phyloP scores from a whole-genome alignment of 2,329 filamentous ascomycete genomes.

The Trichoderma guizhouense region DNA sequence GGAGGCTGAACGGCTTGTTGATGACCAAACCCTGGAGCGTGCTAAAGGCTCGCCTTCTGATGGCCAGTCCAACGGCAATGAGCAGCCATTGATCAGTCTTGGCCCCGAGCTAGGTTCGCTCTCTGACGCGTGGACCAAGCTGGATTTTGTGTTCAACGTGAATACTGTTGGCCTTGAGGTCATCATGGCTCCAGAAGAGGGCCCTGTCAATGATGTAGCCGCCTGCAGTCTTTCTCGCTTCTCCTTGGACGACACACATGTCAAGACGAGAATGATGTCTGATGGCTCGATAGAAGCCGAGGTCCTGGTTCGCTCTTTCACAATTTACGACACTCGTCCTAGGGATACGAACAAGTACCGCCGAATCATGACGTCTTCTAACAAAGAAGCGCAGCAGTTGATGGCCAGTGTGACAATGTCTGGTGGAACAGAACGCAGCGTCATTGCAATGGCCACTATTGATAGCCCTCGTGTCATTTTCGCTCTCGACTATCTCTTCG shows the following conservation, averaged over 20 bases:
- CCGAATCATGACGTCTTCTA: conserved; percentile 96
- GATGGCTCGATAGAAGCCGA: conserved; percentile 91
- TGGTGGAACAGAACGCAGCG: conserved; percentile 71
- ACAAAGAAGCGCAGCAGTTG: conserved; percentile 92
- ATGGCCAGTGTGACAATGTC: conserved; percentile 97
- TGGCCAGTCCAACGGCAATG: conserved; percentile 30
- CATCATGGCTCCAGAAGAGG: conserved; percentile 69
- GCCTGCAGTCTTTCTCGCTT: conserved; percentile 87
- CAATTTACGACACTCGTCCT: conserved; percentile 86
- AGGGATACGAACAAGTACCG: conserved; percentile 92
- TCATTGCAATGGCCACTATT: conserved; percentile 89
- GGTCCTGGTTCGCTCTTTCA: conserved; percentile 89
- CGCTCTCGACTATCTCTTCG: conserved; percentile 91
- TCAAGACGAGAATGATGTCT: conserved; percentile 90
- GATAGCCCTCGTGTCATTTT: conserved; percentile 95
- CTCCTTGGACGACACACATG: conserved; percentile 84
- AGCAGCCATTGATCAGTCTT: conserved; percentile 51
- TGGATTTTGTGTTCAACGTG: conserved; percentile 88
- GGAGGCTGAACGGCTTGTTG: conserved; percentile 72
- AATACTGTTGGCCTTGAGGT: conserved; percentile 86
- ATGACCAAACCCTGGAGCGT: conserved; percentile 49
- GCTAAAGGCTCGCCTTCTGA: conserved; percentile 41
- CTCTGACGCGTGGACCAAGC: conserved; percentile 79
- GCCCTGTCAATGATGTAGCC: conserved; percentile 75
- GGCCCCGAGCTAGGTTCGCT: conserved; percentile 67